Evolutionary conservation across 2,329 filamentous ascomycete species (phyloP).

Genomic region (Sclerotiophoma versabilis): DNA sequence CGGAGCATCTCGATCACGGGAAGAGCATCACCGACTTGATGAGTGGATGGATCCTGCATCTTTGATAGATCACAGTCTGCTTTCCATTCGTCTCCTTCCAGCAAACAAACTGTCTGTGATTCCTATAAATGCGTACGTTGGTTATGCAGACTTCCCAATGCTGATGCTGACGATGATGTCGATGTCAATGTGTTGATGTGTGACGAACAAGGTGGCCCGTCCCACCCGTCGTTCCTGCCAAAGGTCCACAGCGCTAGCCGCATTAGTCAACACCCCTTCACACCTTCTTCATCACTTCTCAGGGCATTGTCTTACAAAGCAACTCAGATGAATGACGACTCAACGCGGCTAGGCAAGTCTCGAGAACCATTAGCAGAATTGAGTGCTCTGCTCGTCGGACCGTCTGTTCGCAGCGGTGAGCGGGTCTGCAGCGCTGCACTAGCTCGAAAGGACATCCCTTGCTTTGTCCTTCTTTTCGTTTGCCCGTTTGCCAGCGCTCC

Average conservation of each 20-base stretch:
- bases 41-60: too few species aligned
- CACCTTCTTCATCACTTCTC: slow-evolving; percentile 1
- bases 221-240: too few species aligned
- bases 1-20: too few species aligned
- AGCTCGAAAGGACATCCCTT: not conserved
- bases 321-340: not conserved
- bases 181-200: not conserved
- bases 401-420: not conserved
- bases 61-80: too few species aligned
- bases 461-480: not conserved
- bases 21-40: too few species aligned
- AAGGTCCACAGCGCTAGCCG: not conserved
- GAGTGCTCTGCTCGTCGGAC: not conserved
- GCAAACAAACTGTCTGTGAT: too few species aligned
- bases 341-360: not conserved
- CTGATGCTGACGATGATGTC: not conserved
- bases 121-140: too few species aligned
- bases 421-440: not conserved
- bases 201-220: not conserved
- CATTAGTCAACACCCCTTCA: not conserved
- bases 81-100: too few species aligned
- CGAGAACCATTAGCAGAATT: not conserved
- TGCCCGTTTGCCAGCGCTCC: not conserved
- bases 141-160: too few species aligned
- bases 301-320: not conserved